Evolutionary conservation across 805 yeast species (phyloP).

Genomic region (Tetrapisispora pingtungensis): DNA sequence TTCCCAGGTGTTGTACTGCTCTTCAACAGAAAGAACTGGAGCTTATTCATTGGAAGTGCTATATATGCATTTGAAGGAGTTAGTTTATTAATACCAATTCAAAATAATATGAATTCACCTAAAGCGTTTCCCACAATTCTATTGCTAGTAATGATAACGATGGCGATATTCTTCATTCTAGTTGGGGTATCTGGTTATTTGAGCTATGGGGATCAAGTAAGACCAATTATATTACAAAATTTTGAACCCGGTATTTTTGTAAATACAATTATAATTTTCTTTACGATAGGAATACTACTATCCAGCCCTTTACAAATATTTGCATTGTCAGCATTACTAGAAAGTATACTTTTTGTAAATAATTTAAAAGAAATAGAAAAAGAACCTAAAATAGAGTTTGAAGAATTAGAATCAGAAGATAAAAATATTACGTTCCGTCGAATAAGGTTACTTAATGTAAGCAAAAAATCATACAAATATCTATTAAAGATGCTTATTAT

Average conservation of each 20-base stretch:
- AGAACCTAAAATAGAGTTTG: constrained; percentile 34
- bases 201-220: constrained; percentile 52
- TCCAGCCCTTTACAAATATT: constrained; percentile 72
- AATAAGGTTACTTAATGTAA: constrained; percentile 27
- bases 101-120: constrained; percentile 71
- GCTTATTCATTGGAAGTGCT: constrained; percentile 72
- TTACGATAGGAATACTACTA: constrained; percentile 62
- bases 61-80: constrained; percentile 86
- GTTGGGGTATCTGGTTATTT: constrained; percentile 61
- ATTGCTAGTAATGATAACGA: constrained; percentile 50
- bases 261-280: constrained; percentile 58
- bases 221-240: constrained; percentile 62
- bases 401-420: constrained; percentile 32
- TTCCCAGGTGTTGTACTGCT: constrained; percentile 40
- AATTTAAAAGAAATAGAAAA: background rate
- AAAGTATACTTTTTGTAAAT: constrained; percentile 41
- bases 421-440: constrained; percentile 31
- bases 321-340: constrained; percentile 68
- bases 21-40: constrained; percentile 50
- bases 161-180: constrained; percentile 49
- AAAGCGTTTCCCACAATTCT: constrained; percentile 61
- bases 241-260: constrained; percentile 52
- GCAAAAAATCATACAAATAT: constrained; percentile 39
- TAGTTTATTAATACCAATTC: constrained; percentile 72
- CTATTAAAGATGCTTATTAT: constrained; percentile 46